phyloP scores from a whole-genome alignment of 176 grass and related monocot species.

The Oryza meridionalis region DNA sequence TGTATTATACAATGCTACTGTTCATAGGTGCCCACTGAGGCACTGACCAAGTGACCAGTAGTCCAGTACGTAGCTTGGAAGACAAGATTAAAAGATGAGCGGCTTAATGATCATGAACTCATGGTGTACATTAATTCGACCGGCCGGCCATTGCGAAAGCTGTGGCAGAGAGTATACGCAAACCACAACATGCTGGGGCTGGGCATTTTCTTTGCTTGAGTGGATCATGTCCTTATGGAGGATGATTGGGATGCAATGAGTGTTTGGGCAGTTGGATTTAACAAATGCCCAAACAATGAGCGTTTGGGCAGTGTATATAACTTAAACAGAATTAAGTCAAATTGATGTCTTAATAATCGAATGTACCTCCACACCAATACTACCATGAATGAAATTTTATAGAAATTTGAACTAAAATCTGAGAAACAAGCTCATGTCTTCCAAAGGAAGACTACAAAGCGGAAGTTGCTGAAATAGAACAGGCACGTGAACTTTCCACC shows the following conservation, averaged over 20 bases:
- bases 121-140: not conserved
- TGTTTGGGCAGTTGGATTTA: not conserved
- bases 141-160: slow-evolving; percentile 29
- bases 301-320: not conserved
- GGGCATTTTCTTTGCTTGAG: not conserved
- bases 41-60: not conserved
- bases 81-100: slow-evolving; percentile 41
- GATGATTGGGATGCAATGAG: slow-evolving; percentile 18
- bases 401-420: no score
- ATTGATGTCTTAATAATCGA: not conserved
- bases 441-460: no score
- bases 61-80: slow-evolving; percentile 49
- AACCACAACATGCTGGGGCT: not conserved
- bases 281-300: no score
- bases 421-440: no score
- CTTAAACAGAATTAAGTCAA: not conserved
- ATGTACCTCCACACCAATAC: not conserved
- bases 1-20: not conserved
- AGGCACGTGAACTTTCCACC: not conserved
- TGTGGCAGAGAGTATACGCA: slow-evolving; percentile 16
- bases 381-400: no score
- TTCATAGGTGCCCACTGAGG: not conserved
- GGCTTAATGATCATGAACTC: slow-evolving; percentile 24
- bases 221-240: not conserved
- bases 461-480: not conserved